These are phyloP conservation scores for Yamadazyma insecticola DNA, from an alignment of 805 yeast genomes.

Conservation along the genomic window DNA sequence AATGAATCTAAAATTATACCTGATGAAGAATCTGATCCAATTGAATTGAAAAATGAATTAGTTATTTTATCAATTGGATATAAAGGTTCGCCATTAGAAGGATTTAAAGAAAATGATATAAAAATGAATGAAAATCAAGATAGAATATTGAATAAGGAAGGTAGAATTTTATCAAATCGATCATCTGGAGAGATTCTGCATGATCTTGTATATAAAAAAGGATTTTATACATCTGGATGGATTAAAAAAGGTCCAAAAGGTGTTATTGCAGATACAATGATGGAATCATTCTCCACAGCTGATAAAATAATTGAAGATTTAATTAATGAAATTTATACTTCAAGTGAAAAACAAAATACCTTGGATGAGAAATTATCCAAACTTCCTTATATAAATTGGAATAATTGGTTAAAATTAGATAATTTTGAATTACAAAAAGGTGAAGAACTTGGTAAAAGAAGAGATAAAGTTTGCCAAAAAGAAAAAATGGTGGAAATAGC, in stretches of 20 bases:
- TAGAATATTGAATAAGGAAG: conserved; percentile 28
- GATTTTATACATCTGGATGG: conserved; percentile 88
- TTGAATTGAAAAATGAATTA: conserved; percentile 47
- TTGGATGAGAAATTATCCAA: conserved; percentile 10
- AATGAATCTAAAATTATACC: conserved; percentile 28
- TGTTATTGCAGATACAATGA: conserved; percentile 86
- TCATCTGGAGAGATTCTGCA: conserved; percentile 12
- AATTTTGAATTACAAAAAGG: conserved; percentile 51
- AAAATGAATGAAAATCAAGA: conserved; percentile 21
- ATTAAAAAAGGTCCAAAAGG: conserved; percentile 82
- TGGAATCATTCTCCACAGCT: conserved; percentile 75
- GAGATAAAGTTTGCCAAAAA: conserved; percentile 51
- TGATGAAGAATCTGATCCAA: conserved; percentile 26
- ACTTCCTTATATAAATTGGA: conserved; percentile 46
- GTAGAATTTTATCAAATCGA: conserved; percentile 21
- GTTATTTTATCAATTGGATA: conserved; percentile 84
- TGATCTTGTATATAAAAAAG: conserved; percentile 25
- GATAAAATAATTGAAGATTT: conserved; percentile 58
- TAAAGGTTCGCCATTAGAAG: conserved; percentile 59
- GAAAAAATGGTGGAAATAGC: conserved; percentile 46
- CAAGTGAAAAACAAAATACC: conserved; percentile 1
- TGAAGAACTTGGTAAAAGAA: conserved; percentile 40
- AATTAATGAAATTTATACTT: conserved; percentile 19
- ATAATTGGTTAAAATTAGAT: conserved; percentile 61
- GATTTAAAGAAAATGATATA: conserved; percentile 41